Conservation (phyloP, 2,329 filamentous ascomycete genomes). For the Colletotrichum aenigma region DNA sequence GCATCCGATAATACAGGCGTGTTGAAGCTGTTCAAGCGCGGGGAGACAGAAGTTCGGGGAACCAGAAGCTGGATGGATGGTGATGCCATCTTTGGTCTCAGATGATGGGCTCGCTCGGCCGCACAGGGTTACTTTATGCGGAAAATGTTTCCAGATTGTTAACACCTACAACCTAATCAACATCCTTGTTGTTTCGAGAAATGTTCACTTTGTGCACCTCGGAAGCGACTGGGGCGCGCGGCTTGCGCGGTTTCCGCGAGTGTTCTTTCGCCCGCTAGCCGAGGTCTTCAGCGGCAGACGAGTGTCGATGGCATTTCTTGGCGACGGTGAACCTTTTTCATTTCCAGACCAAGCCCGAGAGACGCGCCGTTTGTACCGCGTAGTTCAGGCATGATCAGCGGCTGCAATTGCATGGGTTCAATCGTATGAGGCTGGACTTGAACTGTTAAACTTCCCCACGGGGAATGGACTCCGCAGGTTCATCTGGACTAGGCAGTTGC, state of each 20-base stretch:
- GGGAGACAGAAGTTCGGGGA: neutral
- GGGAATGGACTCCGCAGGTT: neutral
- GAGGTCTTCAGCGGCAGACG: neutral
- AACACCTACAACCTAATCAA: too few species aligned
- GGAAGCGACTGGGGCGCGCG: neutral
- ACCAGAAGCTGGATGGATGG: neutral
- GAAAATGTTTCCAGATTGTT: too few species aligned
- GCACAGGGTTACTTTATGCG: too few species aligned
- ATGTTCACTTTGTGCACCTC: too few species aligned
- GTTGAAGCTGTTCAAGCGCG: slow-evolving; percentile 30
- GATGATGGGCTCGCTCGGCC: neutral
- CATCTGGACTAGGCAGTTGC: neutral
- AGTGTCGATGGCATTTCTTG: neutral
- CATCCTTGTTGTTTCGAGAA: too few species aligned
- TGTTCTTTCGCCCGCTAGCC: neutral
- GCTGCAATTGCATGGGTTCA: neutral
- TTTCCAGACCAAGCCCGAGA: neutral
- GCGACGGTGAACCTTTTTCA: neutral
- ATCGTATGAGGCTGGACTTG: neutral
- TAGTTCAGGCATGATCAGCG: neutral
- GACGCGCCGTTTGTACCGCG: neutral
- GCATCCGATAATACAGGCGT: neutral
- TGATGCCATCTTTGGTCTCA: neutral
- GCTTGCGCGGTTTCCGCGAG: neutral
- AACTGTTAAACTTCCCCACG: neutral